phyloP scores from a whole-genome alignment of 1,284 basidiomycete genomes.

The Wolfiporia cocos region DNA sequence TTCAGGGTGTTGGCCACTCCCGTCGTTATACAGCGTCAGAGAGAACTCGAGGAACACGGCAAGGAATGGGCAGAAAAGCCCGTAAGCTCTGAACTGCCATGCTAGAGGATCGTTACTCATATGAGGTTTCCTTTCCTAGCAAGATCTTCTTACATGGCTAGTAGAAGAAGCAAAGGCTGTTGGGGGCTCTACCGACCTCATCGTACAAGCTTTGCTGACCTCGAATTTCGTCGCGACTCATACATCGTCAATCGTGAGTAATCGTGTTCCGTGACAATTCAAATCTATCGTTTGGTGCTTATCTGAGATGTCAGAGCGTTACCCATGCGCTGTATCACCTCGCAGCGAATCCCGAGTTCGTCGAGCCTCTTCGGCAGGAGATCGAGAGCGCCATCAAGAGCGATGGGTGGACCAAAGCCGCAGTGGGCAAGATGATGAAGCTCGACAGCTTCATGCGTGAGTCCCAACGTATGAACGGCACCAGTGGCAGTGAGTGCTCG shows the following conservation, averaged over 20 bases:
- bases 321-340: constrained; percentile 35
- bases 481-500: constrained; percentile 18
- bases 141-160: constrained; percentile 12
- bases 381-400: constrained; percentile 27
- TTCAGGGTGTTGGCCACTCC: constrained; percentile 2
- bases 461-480: constrained; percentile 31
- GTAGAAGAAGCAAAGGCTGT: constrained; percentile 10
- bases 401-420: constrained; percentile 39
- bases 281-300: background rate
- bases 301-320: constrained; percentile 22
- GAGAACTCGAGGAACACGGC: constrained; percentile 3
- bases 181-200: constrained; percentile 5
- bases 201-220: constrained; percentile 15
- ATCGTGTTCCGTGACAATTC: background rate
- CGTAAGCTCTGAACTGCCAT: background rate
- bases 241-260: constrained; percentile 23
- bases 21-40: constrained; percentile 1
- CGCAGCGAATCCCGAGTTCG: constrained; percentile 32
- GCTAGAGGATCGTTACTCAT: background rate
- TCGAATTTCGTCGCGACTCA: constrained; percentile 27
- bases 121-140: constrained; percentile 2
- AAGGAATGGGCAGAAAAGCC: constrained; percentile 2
- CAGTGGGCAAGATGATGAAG: constrained; percentile 37
- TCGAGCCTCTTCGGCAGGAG: constrained; percentile 38
- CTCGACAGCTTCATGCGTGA: constrained; percentile 50